A percentile compares a stretch with the other conserved stretches of the same genome.
Conservation (phyloP, 495 filamentous ascomycete species). For the Lasiosphaeria miniovina region DNA sequence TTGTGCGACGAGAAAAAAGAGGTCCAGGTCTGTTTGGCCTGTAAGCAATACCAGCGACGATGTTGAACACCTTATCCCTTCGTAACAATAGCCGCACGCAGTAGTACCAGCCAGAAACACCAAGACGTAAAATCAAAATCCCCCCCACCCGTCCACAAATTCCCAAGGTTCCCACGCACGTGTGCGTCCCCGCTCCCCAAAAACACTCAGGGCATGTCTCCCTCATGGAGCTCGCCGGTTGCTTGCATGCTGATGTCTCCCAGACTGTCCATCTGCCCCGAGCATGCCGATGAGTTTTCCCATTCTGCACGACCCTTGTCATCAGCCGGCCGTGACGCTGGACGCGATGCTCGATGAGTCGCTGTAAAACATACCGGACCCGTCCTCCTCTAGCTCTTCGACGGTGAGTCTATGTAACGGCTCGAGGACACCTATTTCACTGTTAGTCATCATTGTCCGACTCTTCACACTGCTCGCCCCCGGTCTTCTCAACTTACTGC, state of each 20-base stretch:
- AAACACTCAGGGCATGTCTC: constrained; percentile 2
- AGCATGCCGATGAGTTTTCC: constrained; percentile 43
- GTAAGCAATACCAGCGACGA: no score
- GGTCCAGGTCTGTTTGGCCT: no score
- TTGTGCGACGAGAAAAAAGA: background rate
- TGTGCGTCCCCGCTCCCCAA: no score
- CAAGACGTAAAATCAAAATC: no score
- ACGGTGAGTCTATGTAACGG: constrained; percentile 40
- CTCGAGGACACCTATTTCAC: constrained; percentile 39
- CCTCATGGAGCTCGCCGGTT: constrained; percentile 29
- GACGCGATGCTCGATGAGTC: constrained; percentile 40
- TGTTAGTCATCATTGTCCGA: constrained; percentile 18
- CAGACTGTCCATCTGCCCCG: constrained; percentile 37
- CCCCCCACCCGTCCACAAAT: no score
- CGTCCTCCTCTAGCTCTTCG: constrained; percentile 54
- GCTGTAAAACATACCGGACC: constrained; percentile 50
- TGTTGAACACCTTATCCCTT: no score
- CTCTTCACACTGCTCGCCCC: background rate
- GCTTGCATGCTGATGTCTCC: constrained; percentile 37
- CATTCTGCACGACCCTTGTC: constrained; percentile 33
- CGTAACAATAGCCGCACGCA: no score
- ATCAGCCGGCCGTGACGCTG: constrained; percentile 41
- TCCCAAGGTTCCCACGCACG: no score
- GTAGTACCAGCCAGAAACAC: no score
- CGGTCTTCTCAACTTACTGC: constrained; percentile 35